Evolutionary conservation across 305 asterid genomes (phyloP).

Genomic region (Solanum hybrid): DNA sequence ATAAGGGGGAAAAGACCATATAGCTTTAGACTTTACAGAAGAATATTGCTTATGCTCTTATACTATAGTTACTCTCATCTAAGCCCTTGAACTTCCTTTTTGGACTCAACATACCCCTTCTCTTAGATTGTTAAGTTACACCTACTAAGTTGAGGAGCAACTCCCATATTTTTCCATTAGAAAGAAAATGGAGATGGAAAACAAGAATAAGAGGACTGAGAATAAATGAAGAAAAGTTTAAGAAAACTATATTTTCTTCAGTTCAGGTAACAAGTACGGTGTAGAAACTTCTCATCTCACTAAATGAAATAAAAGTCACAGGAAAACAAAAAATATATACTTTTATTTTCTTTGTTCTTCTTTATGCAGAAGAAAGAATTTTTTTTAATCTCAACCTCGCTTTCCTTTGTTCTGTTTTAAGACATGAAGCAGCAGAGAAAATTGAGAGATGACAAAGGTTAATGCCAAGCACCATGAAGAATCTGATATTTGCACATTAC

Average conservation of each 20-base stretch:
- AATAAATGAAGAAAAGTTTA: not conserved
- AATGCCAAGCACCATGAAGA: not conserved
- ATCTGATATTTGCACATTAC: slow-evolving; percentile 25
- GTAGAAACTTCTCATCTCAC: not conserved
- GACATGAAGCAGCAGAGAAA: not conserved
- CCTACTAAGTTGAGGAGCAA: not conserved
- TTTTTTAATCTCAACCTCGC: not conserved
- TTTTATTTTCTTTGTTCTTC: not conserved
- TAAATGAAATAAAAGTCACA: not conserved
- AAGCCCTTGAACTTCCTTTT: not conserved
- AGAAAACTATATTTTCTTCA: not conserved
- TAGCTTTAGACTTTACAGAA: not conserved
- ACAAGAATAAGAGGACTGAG: not conserved
- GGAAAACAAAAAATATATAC: not conserved
- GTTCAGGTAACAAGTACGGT: not conserved
- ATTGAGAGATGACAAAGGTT: not conserved
- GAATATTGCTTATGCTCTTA: not conserved
- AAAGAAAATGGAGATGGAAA: not conserved
- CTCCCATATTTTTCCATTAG: not conserved
- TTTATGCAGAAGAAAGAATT: not conserved
- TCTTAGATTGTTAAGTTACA: not conserved
- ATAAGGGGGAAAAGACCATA: not conserved
- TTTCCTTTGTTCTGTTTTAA: not conserved
- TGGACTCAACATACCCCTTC: not conserved
- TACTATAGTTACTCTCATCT: not conserved